Evolutionary conservation across 202 grass and related monocot genomes (phyloP), one percentile per base, ranked within the genome.

Genomic region (Panicum hallii): DNA sequence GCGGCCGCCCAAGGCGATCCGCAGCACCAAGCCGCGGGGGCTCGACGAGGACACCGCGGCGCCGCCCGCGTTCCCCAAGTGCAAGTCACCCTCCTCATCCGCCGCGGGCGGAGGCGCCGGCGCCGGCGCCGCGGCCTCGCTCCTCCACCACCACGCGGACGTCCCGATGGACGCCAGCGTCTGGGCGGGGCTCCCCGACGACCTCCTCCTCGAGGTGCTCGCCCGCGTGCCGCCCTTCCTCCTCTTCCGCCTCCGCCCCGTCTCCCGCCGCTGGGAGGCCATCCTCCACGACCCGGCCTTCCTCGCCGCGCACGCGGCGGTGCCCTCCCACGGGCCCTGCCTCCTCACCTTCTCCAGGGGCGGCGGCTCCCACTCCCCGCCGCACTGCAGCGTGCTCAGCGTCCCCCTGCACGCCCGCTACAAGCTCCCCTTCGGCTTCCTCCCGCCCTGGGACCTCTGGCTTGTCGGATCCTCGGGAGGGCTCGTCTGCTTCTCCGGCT

Each of bases 361-460:
- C 83, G 7, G 9, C 28, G 73, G 34, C 61, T 9, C 38, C 34
- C 61, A 48, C 74, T 58, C 90, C n/a, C 81, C 74, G 43, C 82
- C 86, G 53, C 96, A 98, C 36, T 93, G 91, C 78, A 89, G 77
- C 49, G 88, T 92, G 67, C 85, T 95, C 79, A 95, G 96, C 88
- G 34, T 98, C 30, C 96, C 93, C 34, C 77, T 95, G 60, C 91
- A 86, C 82, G 79, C 91, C 30, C 94, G 96, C 85, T 95, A 92
- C 87, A 84, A 90, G 78, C 89, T 98, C 47, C 93, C 96, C 12
- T 82, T 87, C 45, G 89, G 47, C 16, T 94, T 98, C 84, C 85
- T 98, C 80, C 96, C 96, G 52, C 78, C 91, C 71, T 98, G 91
- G 93, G 96, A 91, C 69, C 87, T 95, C 84, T 98, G 89, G 82